Conservation (phyloP, 495 filamentous ascomycete species). For the Aspergillus egyptiacus region DNA sequence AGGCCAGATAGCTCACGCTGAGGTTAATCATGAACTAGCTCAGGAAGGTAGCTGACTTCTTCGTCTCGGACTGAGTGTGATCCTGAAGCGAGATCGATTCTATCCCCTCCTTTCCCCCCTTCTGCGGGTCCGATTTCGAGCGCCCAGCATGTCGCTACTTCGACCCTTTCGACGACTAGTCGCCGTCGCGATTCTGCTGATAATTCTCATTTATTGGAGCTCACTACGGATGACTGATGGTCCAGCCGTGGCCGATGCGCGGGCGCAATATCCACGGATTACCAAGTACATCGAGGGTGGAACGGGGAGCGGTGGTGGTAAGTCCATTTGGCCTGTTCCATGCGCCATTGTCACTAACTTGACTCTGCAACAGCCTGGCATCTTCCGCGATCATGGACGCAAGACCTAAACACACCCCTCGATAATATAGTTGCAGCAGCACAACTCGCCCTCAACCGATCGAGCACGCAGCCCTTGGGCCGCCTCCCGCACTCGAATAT, state of each 20-base stretch:
- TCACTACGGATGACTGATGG: neutral
- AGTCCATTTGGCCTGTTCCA: neutral
- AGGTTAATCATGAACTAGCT: too few relatives aligned
- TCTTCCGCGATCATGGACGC: constrained; percentile 12
- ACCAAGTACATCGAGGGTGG: neutral
- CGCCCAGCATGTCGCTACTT: neutral
- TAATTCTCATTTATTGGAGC: neutral
- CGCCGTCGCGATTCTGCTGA: neutral
- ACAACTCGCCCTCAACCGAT: constrained; percentile 2
- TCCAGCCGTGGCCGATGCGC: neutral
- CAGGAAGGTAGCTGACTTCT: too few relatives aligned
- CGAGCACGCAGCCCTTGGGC: neutral
- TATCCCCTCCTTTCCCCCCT: too few relatives aligned
- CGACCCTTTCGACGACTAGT: neutral
- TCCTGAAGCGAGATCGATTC: too few relatives aligned
- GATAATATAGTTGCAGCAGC: constrained; percentile 12
- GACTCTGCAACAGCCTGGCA: constrained; percentile 13
- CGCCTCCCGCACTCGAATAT: constrained; percentile 12
- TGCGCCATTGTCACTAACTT: too few relatives aligned
- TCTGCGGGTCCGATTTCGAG: too few relatives aligned
- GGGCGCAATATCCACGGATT: neutral
- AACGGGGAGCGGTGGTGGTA: neutral
- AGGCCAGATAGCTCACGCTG: too few relatives aligned
- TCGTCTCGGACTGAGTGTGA: too few relatives aligned
- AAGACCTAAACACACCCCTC: neutral